Conservation (phyloP, 78 protist species). For the Dictyostelium firmibasis region DNA sequence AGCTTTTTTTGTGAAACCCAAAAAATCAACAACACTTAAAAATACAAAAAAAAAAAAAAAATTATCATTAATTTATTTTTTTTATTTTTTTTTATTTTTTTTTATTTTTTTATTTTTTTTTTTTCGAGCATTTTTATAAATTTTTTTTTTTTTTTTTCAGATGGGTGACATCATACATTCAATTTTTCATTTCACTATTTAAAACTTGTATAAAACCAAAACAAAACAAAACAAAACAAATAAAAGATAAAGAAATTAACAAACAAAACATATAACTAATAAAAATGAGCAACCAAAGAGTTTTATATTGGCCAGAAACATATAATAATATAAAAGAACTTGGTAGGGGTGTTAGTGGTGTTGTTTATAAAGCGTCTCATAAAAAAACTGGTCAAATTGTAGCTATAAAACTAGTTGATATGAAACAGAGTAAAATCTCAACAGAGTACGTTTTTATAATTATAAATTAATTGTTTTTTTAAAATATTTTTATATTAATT, state of each 20-base stretch:
- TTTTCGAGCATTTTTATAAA: too few species aligned
- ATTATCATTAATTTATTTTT: too few species aligned
- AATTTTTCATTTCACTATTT: not conserved
- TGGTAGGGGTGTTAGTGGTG: slow-evolving; percentile 73
- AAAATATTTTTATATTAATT: too few species aligned
- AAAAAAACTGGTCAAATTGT: slow-evolving; percentile 51
- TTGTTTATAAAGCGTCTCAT: slow-evolving; percentile 40
- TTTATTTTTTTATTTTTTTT: not conserved
- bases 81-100: too few species aligned
- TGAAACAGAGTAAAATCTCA: slow-evolving; percentile 36
- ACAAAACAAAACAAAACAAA: too few species aligned
- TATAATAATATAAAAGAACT: slow-evolving; percentile 23
- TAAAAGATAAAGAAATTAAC: not conserved
- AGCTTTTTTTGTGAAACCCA: too few species aligned
- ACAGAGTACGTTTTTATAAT: slow-evolving; percentile 24
- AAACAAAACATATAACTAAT: too few species aligned
- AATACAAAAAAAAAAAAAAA: too few species aligned
- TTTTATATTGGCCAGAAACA: slow-evolving; percentile 58
- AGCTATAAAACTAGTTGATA: slow-evolving; percentile 66
- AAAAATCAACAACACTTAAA: too few species aligned
- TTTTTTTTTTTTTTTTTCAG: not conserved
- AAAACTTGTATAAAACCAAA: too few species aligned
- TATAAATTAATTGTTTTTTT: too few species aligned
- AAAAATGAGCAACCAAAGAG: slow-evolving; percentile 30
- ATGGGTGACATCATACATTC: not conserved